Conservation (phyloP, 208 protist genomes). For the Leishmania guyanensis region DNA sequence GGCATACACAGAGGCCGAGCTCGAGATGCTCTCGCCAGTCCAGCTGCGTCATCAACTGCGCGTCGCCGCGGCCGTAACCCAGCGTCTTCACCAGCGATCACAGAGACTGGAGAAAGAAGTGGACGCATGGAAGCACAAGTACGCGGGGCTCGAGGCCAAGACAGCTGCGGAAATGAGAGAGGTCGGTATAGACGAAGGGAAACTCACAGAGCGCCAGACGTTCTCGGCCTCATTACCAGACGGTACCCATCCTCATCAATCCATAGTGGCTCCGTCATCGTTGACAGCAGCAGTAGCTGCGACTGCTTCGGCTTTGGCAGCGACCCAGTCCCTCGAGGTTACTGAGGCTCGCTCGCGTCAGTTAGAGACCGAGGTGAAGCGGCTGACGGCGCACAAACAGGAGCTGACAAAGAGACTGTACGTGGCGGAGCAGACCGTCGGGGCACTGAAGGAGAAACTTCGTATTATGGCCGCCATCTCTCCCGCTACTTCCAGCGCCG, state of each 20-base stretch:
- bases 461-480: neutral
- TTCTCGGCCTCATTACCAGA: neutral
- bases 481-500: neutral
- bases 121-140: conserved; percentile 11
- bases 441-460: neutral
- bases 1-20: conserved; percentile 23
- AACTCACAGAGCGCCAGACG: too few relatives aligned
- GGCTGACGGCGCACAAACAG: conserved; percentile 17
- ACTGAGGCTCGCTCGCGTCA: conserved; percentile 1
- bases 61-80: conserved; percentile 18
- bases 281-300: neutral
- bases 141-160: neutral
- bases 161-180: neutral
- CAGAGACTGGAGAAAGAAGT: conserved; percentile 17
- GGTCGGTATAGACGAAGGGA: too few relatives aligned
- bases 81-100: conserved; percentile 23
- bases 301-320: neutral
- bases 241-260: neutral
- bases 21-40: conserved; percentile 7
- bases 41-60: conserved; percentile 31
- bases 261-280: neutral
- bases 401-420: conserved; percentile 6
- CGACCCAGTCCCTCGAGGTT: neutral
- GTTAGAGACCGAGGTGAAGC: conserved; percentile 13
- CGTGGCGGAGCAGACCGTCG: conserved; percentile 6